Evolutionary conservation across 495 filamentous ascomycete species (phyloP).

Genomic region (Astrocystis sublimbata): DNA sequence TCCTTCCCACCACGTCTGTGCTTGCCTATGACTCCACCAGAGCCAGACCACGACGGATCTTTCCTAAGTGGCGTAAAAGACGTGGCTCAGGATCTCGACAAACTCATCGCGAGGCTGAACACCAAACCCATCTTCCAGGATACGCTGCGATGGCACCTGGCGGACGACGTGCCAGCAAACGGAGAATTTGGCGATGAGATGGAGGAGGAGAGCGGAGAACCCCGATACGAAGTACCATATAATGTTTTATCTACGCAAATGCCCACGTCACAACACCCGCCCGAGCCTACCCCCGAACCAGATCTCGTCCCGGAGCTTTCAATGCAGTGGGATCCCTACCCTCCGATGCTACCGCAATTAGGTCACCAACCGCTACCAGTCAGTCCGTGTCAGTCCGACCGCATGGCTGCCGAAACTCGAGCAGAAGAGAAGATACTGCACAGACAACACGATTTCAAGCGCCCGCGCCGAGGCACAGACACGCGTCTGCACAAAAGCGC

Average conservation of each 20-base stretch:
- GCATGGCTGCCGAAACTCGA: not conserved
- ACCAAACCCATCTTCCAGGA: conserved; percentile 35
- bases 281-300: conserved; percentile 8
- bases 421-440: not conserved
- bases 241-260: conserved; percentile 5
- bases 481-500: conserved; percentile 23
- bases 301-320: conserved; percentile 6
- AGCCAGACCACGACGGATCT: conserved; percentile 5
- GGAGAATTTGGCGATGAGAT: not conserved
- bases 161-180: not conserved
- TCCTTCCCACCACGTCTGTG: not conserved
- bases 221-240: conserved; percentile 1
- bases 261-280: conserved; percentile 11
- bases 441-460: conserved; percentile 8
- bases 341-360: conserved; percentile 12
- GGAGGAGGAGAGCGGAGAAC: not conserved
- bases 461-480: conserved; percentile 21
- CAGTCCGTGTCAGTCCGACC: not conserved
- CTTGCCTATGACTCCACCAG: conserved; percentile 2
- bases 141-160: conserved; percentile 5
- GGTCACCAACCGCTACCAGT: conserved; percentile 13
- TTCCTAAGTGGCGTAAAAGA: not conserved
- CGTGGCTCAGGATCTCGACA: conserved; percentile 18
- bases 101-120: conserved; percentile 38
- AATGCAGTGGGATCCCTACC: conserved; percentile 5